Base-by-base conservation (phyloP, 2,329 filamentous ascomycete species). In the Alternaria arborescens region DNA sequence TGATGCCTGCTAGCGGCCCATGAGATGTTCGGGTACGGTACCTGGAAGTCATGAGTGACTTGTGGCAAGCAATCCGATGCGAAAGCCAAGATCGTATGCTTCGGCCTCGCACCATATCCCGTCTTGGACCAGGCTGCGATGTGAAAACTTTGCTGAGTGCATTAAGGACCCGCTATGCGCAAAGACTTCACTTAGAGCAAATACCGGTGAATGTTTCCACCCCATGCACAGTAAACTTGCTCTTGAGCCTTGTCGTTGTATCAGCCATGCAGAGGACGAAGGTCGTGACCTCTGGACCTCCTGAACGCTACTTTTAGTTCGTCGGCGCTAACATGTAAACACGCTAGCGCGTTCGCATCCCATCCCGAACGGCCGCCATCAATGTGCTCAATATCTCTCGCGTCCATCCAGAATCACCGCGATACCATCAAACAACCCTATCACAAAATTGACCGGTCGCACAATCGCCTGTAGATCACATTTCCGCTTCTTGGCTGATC, bases 381-480 rank as follows among this genome's bases (percentile, higher is more conserved):
- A 69, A 67, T 63, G 63, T 69, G 65, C 67, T 69, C 67, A 69
- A 62, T 62, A 51, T 50, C 28, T 51, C 61, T 58, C 50, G 38
- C 32, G 52, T 10, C 24, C 41, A 52, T 36, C 16, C n/a, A 40
- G 12, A 14, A 56, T 38, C 46, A 28, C 55, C 58, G 61, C 43
- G 14, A 30, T 53, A 1, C 22, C 48, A 46, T 40, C 30, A 34
- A 36, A 64, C 36, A 26, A 46, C 50, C 41, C 46, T n/a, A 7
- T 30, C 24, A 18, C 36, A n/a, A 8, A 10, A 1, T 14, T 34
- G 6, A 5, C 14, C 12, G 26, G 26, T 50, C n/a, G 4, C 46
- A 11, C 30, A 32, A 10, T 20, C 12, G 30, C 12, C n/a, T 10
- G 8, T 16, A 40, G 36, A 26, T 14, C 14, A 30, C 20, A 26